Conservation (phyloP, 148 eudicot genomes). For the Cornus controversa region DNA sequence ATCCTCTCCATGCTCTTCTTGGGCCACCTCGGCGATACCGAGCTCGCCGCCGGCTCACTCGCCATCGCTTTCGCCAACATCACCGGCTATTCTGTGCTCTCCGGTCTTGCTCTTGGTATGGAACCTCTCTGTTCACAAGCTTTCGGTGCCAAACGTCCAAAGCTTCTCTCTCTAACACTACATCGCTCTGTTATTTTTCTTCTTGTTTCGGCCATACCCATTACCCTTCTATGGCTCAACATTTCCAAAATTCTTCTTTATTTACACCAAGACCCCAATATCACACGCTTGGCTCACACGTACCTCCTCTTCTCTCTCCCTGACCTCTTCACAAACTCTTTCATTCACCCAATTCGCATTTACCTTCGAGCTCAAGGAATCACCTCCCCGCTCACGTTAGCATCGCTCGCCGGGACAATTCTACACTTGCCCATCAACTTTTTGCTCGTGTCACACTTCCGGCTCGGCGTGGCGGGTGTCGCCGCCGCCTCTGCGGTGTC, state of each 20-base stretch:
- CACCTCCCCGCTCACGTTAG: conserved; percentile 64
- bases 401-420: conserved; percentile 55
- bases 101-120: conserved; percentile 75
- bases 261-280: conserved; percentile 46
- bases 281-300: conserved; percentile 49
- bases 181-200: conserved; percentile 65
- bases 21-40: conserved; percentile 50
- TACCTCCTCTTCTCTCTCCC: conserved; percentile 58
- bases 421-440: conserved; percentile 49
- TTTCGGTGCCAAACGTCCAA: conserved; percentile 57
- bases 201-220: conserved; percentile 42
- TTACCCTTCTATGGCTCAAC: conserved; percentile 53
- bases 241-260: conserved; percentile 30
- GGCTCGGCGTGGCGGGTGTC: conserved; percentile 62
- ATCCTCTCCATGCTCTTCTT: conserved; percentile 58
- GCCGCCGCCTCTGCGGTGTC: conserved; percentile 67
- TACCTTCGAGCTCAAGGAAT: conserved; percentile 89
- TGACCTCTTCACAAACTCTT: conserved; percentile 59
- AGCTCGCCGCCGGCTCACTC: conserved; percentile 63
- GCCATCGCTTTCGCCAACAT: conserved; percentile 74
- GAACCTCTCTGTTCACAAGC: conserved; percentile 85
- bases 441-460: conserved; percentile 32
- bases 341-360: conserved; percentile 62
- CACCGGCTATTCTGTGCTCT: conserved; percentile 73
- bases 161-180: conserved; percentile 59